Percentiles rank a stretch among this genome's conserved stretches.
These are phyloP conservation scores for Apiotrichum montevideense DNA, from an alignment of 1,284 basidiomycete genomes.

Conservation along the genomic window DNA sequence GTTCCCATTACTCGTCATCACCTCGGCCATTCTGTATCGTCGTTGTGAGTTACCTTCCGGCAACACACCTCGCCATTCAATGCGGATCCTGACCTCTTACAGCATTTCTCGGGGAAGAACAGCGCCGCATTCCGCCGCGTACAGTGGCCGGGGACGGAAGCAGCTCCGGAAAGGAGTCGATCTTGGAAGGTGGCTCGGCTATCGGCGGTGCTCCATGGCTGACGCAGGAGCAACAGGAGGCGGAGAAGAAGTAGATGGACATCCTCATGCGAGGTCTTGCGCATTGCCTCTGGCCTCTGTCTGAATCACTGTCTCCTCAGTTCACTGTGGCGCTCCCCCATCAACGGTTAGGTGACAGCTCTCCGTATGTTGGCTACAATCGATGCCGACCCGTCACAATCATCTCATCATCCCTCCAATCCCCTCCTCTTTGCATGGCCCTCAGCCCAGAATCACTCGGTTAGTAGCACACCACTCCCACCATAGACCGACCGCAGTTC, in stretches of 20 bases:
- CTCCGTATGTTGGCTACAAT: too few species aligned
- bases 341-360: too few species aligned
- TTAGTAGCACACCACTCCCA: background rate
- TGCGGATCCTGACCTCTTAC: background rate
- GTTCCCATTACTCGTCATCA: conserved; percentile 41
- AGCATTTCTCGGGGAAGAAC: conserved; percentile 42
- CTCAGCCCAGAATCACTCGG: too few species aligned
- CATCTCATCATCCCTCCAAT: too few species aligned
- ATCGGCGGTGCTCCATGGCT: conserved; percentile 33
- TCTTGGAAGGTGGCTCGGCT: conserved; percentile 3
- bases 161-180: conserved; percentile 5
- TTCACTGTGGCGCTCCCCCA: too few species aligned
- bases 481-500: background rate
- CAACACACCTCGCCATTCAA: background rate
- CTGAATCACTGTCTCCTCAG: too few species aligned
- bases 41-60: conserved; percentile 24
- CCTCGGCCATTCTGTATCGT: conserved; percentile 42
- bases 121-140: conserved; percentile 28
- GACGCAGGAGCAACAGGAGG: conserved; percentile 16
- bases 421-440: too few species aligned
- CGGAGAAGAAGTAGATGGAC: conserved; percentile 1
- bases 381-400: too few species aligned
- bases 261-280: too few species aligned
- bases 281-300: too few species aligned
- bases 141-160: too few species aligned